phyloP scores from a whole-genome alignment of 2,329 filamentous ascomycete genomes.

The Diaporthe vaccinii region DNA sequence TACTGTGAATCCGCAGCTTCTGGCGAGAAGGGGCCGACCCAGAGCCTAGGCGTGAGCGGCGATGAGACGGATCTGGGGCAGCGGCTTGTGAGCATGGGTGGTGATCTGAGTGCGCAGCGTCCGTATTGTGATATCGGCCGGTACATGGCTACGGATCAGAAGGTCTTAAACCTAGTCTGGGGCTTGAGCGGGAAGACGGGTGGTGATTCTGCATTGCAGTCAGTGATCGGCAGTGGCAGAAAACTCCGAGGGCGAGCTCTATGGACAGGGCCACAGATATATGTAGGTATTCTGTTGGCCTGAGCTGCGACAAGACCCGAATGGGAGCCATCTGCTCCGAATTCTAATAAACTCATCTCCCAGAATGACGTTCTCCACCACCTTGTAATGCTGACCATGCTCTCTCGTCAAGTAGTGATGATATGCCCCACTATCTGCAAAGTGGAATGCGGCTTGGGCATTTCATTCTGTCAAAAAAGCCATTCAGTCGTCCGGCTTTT shows the following conservation, averaged over 20 bases:
- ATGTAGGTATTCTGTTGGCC: background rate
- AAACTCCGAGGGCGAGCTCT: background rate
- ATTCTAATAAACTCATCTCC: too few relatives aligned
- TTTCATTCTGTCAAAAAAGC: background rate
- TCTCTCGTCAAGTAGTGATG: background rate
- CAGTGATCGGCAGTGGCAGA: too few relatives aligned
- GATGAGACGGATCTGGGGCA: accelerated
- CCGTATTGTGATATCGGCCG: background rate
- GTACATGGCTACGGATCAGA: background rate
- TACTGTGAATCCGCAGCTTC: background rate
- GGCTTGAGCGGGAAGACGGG: too few relatives aligned
- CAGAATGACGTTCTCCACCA: background rate
- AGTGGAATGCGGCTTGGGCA: background rate
- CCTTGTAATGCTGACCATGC: background rate
- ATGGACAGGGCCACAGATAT: background rate
- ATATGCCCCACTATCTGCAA: background rate
- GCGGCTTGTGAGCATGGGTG: background rate
- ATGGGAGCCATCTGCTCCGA: background rate
- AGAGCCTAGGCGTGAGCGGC: background rate
- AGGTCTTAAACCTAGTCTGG: too few relatives aligned
- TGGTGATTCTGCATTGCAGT: background rate
- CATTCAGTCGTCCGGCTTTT: background rate
- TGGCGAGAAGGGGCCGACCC: background rate
- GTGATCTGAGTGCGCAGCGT: background rate
- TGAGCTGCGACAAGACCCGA: too few relatives aligned